Percentiles rank a stretch among this genome's conserved stretches.
Conservation (phyloP, 2,329 filamentous ascomycete species). For the Pseudocercospora pini-densiflorae region DNA sequence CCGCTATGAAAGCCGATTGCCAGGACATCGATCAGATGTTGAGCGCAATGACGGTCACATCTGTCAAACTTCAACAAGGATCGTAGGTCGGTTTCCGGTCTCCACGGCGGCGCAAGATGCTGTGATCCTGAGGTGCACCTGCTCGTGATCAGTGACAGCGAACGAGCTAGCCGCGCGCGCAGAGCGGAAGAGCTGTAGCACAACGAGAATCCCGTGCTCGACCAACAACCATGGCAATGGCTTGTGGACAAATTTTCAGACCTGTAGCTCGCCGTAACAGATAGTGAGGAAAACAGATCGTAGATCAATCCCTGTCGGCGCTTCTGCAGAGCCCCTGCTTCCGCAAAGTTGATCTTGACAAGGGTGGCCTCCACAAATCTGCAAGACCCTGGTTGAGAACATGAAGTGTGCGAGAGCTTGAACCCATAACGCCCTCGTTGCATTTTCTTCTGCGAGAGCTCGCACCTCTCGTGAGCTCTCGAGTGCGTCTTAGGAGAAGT, state of each 20-base stretch:
- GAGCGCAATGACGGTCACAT: slow-evolving; percentile 2
- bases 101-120: slow-evolving; percentile 7
- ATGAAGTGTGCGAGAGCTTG: not conserved
- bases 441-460: not conserved
- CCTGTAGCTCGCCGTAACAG: not conserved
- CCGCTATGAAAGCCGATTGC: slow-evolving; percentile 19
- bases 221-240: not conserved
- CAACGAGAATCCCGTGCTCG: not conserved
- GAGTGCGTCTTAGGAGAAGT: no score
- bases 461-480: no score
- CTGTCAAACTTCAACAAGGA: slow-evolving; percentile 10
- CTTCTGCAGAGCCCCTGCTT: not conserved
- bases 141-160: slow-evolving; percentile 1
- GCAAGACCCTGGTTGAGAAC: not conserved
- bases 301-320: slow-evolving; percentile 5
- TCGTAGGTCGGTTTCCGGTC: slow-evolving; percentile 2
- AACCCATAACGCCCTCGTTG: not conserved
- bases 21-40: slow-evolving; percentile 15
- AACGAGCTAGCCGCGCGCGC: not conserved
- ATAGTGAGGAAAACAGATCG: slow-evolving; percentile 4
- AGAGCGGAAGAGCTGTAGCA: not conserved
- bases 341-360: slow-evolving; percentile 2
- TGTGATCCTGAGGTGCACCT: not conserved
- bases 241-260: not conserved
- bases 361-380: slow-evolving; percentile 2